Base-by-base conservation (phyloP, 768 basidiomycete species). In the Mycena galopus region DNA sequence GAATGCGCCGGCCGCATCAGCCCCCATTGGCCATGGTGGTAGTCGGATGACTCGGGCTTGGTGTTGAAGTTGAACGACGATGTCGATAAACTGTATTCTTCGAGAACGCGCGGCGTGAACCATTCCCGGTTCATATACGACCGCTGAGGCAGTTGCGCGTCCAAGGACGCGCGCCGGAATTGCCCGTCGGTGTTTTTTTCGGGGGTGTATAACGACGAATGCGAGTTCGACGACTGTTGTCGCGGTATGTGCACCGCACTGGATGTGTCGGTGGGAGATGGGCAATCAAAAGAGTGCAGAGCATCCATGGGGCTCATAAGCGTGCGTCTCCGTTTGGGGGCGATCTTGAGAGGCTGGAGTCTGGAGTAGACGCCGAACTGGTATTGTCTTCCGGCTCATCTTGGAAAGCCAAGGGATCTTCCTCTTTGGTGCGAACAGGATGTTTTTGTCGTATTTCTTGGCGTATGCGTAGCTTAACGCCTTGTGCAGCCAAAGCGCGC, bases 401-500 rank as follows among this genome's bases (percentile, higher is more conserved):
- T 16, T 42, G 27, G 51, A 29, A 5, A 16, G 21, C 29, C 12
- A 30, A 9, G 3, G 37, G 12, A 9, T 25, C 17, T n/a, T 72
- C 71, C 8, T 67, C 69, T 16, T 50, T 59, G 27, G 44, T 5
- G 1, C 53, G 72, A 17, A n/a, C 23, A 3, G 30, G 17, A 35
- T 37, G 29, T 35, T 59, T 62, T 35, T 65, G 63, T 1, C 82
- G 80, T 25, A 81, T 75, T 44, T 86, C 84, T 68, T 85, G 84
- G 14, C 85, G 77, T 29, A 86, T 85, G 10, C 85, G 79, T 61
- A 86, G 82, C 75, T 84, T 85, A 72, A 86, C 81, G 12, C 85
- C 85, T 70, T 86, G 85, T 11, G 85, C 84, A 2, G 85, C 84
- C 35, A 86, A 81, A 3, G 82, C 81, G 44, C 77, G 79, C 11